Evolutionary conservation across 257 asterid species (phyloP), one percentile per base, ranked within the genome.

Genomic region (Solanum tarijense): DNA sequence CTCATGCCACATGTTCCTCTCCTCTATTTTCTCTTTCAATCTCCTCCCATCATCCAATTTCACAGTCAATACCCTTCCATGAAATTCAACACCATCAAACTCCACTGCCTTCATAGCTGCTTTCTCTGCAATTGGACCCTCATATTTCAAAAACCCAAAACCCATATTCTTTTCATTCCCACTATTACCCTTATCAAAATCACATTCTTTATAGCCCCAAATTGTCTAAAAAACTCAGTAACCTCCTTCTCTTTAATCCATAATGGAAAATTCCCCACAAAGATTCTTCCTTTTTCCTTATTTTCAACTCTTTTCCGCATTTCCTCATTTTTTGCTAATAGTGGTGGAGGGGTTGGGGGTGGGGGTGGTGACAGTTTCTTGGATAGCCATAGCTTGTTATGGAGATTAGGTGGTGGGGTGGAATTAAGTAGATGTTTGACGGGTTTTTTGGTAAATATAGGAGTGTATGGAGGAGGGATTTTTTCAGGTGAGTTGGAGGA

Each of bases 31-130:
- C 60, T 92, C 91, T 88, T 91, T 91, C 88, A 88, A 34, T 90
- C 99, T 93, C 87, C 92, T 94, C 27, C 98, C 99, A 89, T 97
- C 93, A 89, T 97, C 98, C 93, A 97, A 89, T 90, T 94, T 94
- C 90, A 97, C 98, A 86, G 96, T 95, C 87, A 97, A 91, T 21
- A 91, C 91, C 88, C 98, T 94, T 88, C 99, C 99, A 88, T 94
- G 98, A 91, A 97, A 97, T 92, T 97, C 99, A 83, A 97, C 91
- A 48, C 99, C 99, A 89, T 97, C 99, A 89, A 96, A 95, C 88
- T 97, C 99, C 86, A 95, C 95, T 32, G 99, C 98, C 92, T 94
- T 95, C 91, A 92, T 91, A 12, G 99, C 98, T 39, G 97, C 93
- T 90, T 93, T 93, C 86, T 93, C 98, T 0, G 98, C 98, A 43